A percentile compares a stretch with the other conserved stretches of the same genome.
Evolutionary conservation across 2,329 filamentous ascomycete species (phyloP).

Genomic region (Aureobasidium melanogenum): DNA sequence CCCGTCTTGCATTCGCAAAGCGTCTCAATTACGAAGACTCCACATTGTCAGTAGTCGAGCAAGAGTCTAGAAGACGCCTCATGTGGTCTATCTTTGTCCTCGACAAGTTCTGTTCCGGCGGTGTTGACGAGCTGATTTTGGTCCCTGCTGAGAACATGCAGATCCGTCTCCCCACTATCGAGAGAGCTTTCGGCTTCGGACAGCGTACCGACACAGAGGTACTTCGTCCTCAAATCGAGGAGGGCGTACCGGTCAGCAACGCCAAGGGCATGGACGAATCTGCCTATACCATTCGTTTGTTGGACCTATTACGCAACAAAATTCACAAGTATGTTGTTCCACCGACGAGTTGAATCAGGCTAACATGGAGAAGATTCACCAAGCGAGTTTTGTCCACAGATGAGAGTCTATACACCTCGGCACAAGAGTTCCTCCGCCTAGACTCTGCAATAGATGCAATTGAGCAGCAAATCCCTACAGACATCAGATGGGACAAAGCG

Average conservation of each 20-base stretch:
- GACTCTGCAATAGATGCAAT: background rate
- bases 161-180: background rate
- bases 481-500: background rate
- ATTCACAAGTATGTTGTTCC: background rate
- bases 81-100: conserved; percentile 8
- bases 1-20: conserved; percentile 2
- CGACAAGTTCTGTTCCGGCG: conserved; percentile 5
- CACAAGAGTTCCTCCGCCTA: background rate
- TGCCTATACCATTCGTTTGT: background rate
- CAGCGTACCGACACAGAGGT: background rate
- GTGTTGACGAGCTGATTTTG: background rate
- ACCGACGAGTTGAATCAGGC: too few species aligned
- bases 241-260: background rate
- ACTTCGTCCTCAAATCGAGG: background rate
- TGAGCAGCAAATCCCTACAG: background rate
- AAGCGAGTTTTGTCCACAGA: background rate
- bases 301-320: conserved; percentile 2
- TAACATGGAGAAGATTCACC: background rate
- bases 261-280: conserved; percentile 7
- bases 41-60: background rate
- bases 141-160: background rate
- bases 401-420: background rate
- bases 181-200: background rate
- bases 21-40: conserved; percentile 2
- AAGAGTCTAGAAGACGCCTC: conserved; percentile 2